Base-by-base conservation (phyloP, 306 rosid genomes). In the Gastrolobium villosum region DNA sequence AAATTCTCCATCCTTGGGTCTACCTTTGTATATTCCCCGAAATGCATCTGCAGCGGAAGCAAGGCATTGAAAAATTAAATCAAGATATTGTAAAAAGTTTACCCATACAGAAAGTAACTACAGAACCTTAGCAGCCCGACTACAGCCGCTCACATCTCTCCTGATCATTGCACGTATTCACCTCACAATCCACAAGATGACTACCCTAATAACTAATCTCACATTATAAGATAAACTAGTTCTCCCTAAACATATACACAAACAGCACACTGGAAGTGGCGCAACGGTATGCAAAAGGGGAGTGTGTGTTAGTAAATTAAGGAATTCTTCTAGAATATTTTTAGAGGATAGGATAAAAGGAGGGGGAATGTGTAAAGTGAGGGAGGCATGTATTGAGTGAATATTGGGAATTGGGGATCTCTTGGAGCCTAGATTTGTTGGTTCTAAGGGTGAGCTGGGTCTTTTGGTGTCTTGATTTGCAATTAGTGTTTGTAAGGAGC, bases 21-120 rank as follows among this genome's bases (percentile, higher is more conserved):
- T 88, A 39, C 85, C 81, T 83, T 81, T 76, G 78, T 89, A 89
- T 82, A 90, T 82, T 82, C 99, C 97, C 41, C 88, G 68, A 78
- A 94, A 92, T 75, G 95, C 86, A 86, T 92, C 97, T 94, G 87
- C 66, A 11, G n/a, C 35, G 34, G 59, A 77, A 61, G 78, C 14
- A 83, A 76, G 73, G 48, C 40, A 71, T 48, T 41, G 44, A 75
- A 26, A 74, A 48, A 50, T 56, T 6, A 15, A 64, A 49, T 65
- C 7, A 13, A 66, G 50, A 56, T 54, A 77, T 26, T 70, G 67
- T 37, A 57, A 37, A 52, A 74, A 74, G 61, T 46, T 35, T 11
- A 6, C 41, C 45, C 36, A 65, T 28, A 65, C 11, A 41, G 44
- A 41, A 55, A 65, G 45, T 5, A 15, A 43, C 37, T 20, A 49